phyloP scores from a whole-genome alignment of 352 stramenopile species.

The Pythium brachiatum region DNA sequence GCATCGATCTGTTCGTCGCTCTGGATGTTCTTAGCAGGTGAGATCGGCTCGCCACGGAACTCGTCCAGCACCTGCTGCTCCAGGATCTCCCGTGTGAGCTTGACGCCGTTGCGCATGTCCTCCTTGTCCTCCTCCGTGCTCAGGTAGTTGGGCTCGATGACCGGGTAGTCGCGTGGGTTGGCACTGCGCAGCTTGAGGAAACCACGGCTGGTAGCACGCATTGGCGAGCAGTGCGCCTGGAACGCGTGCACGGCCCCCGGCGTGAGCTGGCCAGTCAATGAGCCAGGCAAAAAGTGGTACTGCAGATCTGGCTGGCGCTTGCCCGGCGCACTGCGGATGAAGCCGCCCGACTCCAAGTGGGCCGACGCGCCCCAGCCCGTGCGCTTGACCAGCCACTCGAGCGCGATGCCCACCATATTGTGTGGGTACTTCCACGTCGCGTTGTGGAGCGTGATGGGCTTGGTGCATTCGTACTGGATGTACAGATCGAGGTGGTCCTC shows the following conservation, averaged over 20 bases:
- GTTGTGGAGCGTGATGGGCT: slow-evolving; percentile 89
- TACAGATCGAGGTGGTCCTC: slow-evolving; percentile 89
- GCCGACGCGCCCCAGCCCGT: slow-evolving; percentile 75
- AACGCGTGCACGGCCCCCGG: slow-evolving; percentile 70
- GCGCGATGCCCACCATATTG: slow-evolving; percentile 80
- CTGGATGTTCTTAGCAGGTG: slow-evolving; percentile 56
- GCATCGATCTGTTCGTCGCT: slow-evolving; percentile 77
- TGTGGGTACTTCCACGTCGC: slow-evolving; percentile 88
- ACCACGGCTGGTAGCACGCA: slow-evolving; percentile 84
- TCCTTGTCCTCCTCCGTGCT: slow-evolving; percentile 71
- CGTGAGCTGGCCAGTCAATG: slow-evolving; percentile 68
- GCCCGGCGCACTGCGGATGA: slow-evolving; percentile 77
- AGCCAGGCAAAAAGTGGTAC: slow-evolving; percentile 89
- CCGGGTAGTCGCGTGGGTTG: slow-evolving; percentile 71
- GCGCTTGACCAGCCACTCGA: slow-evolving; percentile 79
- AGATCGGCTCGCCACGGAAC: slow-evolving; percentile 78
- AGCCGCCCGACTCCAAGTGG: slow-evolving; percentile 84
- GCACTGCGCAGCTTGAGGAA: slow-evolving; percentile 76
- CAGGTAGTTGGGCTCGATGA: slow-evolving; percentile 91
- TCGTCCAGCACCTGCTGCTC: slow-evolving; percentile 85
- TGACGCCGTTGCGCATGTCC: slow-evolving; percentile 75
- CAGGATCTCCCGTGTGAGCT: slow-evolving; percentile 85
- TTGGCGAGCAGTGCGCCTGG: slow-evolving; percentile 86
- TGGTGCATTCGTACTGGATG: slow-evolving; percentile 86
- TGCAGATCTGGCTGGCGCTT: slow-evolving; percentile 87